Conservation (phyloP, 106 monocot genomes). For the Agapanthus africanus region DNA sequence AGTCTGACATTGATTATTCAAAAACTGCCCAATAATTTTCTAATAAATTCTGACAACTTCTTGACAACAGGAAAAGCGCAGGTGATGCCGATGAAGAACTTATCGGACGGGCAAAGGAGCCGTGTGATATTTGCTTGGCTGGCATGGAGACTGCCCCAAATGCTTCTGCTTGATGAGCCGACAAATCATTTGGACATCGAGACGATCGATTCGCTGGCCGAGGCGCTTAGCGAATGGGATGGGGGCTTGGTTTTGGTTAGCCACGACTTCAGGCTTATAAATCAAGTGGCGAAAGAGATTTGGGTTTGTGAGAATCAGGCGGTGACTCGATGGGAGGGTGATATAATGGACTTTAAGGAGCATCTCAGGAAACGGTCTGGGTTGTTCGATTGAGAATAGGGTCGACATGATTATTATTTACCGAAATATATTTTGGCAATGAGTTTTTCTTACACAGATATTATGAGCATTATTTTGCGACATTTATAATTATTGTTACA, state of each 20-base stretch:
- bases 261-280: slow-evolving; percentile 82
- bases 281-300: slow-evolving; percentile 78
- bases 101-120: slow-evolving; percentile 81
- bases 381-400: slow-evolving; percentile 22
- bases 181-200: slow-evolving; percentile 88
- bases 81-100: slow-evolving; percentile 83
- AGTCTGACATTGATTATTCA: too few species aligned
- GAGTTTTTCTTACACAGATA: too few species aligned
- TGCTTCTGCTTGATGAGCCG: slow-evolving; percentile 80
- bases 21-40: too few species aligned
- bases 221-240: slow-evolving; percentile 77
- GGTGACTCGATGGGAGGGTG: slow-evolving; percentile 70
- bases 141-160: slow-evolving; percentile 72
- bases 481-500: too few species aligned
- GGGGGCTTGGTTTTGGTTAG: slow-evolving; percentile 85
- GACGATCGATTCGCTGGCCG: slow-evolving; percentile 80
- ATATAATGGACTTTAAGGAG: slow-evolving; percentile 80
- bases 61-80: slow-evolving; percentile 84
- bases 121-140: slow-evolving; percentile 83
- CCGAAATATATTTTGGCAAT: neutral
- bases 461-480: neutral
- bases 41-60: too few species aligned
- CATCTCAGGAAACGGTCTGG: slow-evolving; percentile 76
- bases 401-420: neutral
- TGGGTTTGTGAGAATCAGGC: slow-evolving; percentile 87